Conservation (phyloP, 83 land plant species). For the Picea abies region DNA sequence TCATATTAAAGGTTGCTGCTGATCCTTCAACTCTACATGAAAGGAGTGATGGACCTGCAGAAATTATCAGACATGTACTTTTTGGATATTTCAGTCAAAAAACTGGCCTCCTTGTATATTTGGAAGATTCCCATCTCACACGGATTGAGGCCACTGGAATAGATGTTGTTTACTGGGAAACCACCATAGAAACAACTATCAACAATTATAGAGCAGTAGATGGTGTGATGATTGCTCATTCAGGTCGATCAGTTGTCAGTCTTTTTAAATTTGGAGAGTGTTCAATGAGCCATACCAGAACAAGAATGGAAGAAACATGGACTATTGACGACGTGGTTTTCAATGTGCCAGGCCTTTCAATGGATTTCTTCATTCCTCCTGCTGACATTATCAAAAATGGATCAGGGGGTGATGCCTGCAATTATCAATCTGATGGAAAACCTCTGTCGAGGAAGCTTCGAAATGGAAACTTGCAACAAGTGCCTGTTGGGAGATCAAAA, state of each 20-base stretch:
- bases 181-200: conserved; percentile 53
- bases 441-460: too few species aligned
- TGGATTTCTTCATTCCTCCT: conserved; percentile 64
- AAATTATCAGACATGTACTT: conserved; percentile 59
- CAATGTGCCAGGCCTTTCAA: conserved; percentile 52
- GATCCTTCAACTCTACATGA: conserved; percentile 47
- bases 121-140: conserved; percentile 70
- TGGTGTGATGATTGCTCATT: conserved; percentile 65
- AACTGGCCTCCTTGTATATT: conserved; percentile 54
- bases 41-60: conserved; percentile 64
- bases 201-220: conserved; percentile 61
- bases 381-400: conserved; percentile 25
- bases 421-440: too few species aligned
- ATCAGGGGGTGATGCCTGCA: too few species aligned
- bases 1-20: conserved; percentile 55
- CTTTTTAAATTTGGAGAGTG: conserved; percentile 58
- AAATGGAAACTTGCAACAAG: too few species aligned
- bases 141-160: conserved; percentile 52
- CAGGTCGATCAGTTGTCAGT: conserved; percentile 55
- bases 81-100: conserved; percentile 71
- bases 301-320: conserved; percentile 71
- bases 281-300: conserved; percentile 25
- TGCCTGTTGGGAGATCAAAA: too few species aligned
- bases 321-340: conserved; percentile 62
- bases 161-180: conserved; percentile 68